These are phyloP conservation scores for Moesziomyces parantarcticus DNA, from an alignment of 1,284 basidiomycete species.

Conservation along the genomic window DNA sequence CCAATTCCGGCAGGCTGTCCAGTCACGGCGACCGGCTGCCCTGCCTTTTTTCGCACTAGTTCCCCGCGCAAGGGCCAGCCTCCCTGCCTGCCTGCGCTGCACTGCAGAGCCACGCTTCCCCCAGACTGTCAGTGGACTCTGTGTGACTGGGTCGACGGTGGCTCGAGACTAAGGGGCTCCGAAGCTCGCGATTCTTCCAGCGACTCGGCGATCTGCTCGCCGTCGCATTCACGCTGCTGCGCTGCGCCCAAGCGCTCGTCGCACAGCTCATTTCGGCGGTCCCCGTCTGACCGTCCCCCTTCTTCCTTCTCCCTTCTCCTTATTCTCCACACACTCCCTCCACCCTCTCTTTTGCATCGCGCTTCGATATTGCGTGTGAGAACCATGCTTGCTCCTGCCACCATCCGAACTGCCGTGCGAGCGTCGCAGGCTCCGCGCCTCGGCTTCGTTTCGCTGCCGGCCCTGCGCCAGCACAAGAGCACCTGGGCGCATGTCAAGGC, in stretches of 20 bases:
- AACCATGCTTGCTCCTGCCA: slow-evolving; percentile 39
- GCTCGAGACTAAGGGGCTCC: neutral
- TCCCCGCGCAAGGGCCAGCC: slow-evolving; percentile 20
- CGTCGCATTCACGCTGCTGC: neutral
- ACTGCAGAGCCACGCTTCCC: neutral
- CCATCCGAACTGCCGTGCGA: slow-evolving; percentile 41
- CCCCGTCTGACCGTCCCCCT: neutral
- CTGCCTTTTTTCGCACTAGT: neutral
- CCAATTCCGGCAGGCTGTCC: slow-evolving; percentile 8
- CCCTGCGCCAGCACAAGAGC: slow-evolving; percentile 71
- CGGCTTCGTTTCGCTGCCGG: slow-evolving; percentile 33
- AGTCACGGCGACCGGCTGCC: too few relatives aligned
- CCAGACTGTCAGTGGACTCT: slow-evolving; percentile 7
- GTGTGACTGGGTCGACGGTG: neutral
- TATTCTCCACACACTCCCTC: neutral
- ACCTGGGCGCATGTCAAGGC: slow-evolving; percentile 85
- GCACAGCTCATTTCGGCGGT: slow-evolving; percentile 1
- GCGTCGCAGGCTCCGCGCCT: slow-evolving; percentile 34
- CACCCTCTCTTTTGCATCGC: neutral
- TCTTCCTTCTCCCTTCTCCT: neutral
- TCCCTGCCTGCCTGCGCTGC: too few relatives aligned
- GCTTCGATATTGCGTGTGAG: slow-evolving; percentile 1
- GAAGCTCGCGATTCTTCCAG: slow-evolving; percentile 10
- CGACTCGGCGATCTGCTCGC: slow-evolving; percentile 27
- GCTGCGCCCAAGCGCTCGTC: neutral